Percentiles rank a stretch among this genome's conserved stretches.
These are phyloP conservation scores for Aegilops tauschii DNA, from an alignment of 176 grass and related monocot genomes.

Conservation along the genomic window DNA sequence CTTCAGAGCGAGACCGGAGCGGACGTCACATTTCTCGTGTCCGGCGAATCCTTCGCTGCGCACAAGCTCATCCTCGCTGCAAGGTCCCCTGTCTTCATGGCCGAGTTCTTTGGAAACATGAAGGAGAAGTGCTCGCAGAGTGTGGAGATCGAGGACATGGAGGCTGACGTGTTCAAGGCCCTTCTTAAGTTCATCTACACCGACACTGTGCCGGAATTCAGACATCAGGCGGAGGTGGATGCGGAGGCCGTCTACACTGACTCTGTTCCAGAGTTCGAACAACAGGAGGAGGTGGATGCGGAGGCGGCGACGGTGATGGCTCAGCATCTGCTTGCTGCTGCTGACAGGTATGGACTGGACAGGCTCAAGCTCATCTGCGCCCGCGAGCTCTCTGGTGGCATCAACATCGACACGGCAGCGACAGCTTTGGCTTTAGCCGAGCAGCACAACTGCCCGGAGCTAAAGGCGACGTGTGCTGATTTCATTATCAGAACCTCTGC, in stretches of 20 bases:
- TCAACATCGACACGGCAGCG: neutral
- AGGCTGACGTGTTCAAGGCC: neutral
- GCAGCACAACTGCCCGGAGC: slow-evolving; percentile 17
- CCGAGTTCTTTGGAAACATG: neutral
- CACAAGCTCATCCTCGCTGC: neutral
- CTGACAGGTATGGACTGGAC: neutral
- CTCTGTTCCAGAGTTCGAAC: neutral
- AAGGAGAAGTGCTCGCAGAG: neutral
- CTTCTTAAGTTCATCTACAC: neutral
- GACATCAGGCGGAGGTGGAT: too few species aligned
- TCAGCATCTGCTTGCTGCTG: neutral
- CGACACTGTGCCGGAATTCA: neutral
- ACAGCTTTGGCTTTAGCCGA: slow-evolving; percentile 22
- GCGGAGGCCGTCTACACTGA: neutral
- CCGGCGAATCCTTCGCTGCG: neutral
- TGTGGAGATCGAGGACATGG: neutral
- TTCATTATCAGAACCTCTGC: slow-evolving; percentile 4
- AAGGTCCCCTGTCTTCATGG: neutral
- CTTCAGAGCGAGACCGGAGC: neutral
- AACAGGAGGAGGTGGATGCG: neutral
- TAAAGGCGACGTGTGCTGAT: slow-evolving; percentile 25
- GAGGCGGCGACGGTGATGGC: neutral
- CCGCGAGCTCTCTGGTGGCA: slow-evolving; percentile 10
- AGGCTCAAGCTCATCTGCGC: slow-evolving; percentile 38
- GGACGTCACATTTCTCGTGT: neutral